phyloP scores from a whole-genome alignment of 495 filamentous ascomycete genomes.

The Clavariopsis aquatica region DNA sequence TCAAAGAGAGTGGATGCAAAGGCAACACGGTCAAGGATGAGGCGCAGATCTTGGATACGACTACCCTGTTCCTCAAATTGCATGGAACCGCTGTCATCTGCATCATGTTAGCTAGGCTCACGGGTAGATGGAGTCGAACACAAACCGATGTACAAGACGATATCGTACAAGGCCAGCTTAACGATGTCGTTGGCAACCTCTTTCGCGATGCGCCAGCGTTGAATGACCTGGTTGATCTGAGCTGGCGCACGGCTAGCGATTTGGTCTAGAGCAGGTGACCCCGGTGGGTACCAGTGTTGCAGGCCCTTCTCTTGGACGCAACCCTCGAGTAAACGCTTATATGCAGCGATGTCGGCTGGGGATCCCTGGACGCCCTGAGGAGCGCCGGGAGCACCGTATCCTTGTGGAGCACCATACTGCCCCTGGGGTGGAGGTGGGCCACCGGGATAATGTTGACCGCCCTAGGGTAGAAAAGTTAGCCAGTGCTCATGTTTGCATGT shows the following conservation, averaged over 20 bases:
- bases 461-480: background rate
- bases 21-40: conserved; percentile 63
- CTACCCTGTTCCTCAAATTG: conserved; percentile 65
- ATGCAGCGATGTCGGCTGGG: conserved; percentile 53
- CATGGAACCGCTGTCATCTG: conserved; percentile 73
- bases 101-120: background rate
- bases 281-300: conserved; percentile 58
- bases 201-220: conserved; percentile 58
- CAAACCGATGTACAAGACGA: conserved; percentile 63
- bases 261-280: conserved; percentile 50
- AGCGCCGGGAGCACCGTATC: conserved; percentile 5
- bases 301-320: conserved; percentile 62
- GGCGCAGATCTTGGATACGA: conserved; percentile 64
- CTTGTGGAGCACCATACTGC: conserved; percentile 9
- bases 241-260: conserved; percentile 46
- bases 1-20: conserved; percentile 69
- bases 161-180: conserved; percentile 66
- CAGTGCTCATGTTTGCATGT: background rate
- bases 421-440: conserved; percentile 15
- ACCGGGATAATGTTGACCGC: background rate
- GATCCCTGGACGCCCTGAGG: conserved; percentile 41
- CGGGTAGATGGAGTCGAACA: background rate
- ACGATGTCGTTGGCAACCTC: conserved; percentile 70
- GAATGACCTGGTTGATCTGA: conserved; percentile 55
- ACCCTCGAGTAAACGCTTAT: conserved; percentile 55